Evolutionary conservation across 257 asterid species (phyloP).

Genomic region (Salvia splendens): DNA sequence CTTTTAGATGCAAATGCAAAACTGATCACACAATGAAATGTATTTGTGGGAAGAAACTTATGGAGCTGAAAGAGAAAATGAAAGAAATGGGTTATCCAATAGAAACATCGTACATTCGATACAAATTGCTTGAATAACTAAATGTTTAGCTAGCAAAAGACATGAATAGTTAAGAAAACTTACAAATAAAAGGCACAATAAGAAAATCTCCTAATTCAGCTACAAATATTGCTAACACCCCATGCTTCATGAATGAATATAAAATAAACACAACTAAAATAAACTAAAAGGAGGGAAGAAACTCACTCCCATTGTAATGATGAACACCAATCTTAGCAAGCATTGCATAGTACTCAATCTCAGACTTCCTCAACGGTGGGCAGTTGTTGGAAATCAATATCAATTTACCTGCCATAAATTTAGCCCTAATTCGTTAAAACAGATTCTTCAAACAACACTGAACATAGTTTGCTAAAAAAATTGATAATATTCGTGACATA

Average conservation of each 20-base stretch:
- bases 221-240: neutral
- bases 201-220: neutral
- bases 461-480: neutral
- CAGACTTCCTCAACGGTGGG: slow-evolving; percentile 83
- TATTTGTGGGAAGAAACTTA: no score
- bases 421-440: neutral
- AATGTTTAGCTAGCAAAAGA: neutral
- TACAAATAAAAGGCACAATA: neutral
- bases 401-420: slow-evolving; percentile 55
- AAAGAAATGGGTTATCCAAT: neutral
- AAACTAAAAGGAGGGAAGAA: neutral
- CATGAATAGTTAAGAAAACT: neutral
- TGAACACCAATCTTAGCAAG: slow-evolving; percentile 84
- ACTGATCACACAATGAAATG: neutral
- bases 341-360: slow-evolving; percentile 90
- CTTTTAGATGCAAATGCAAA: no score
- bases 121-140: neutral
- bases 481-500: neutral
- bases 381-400: slow-evolving; percentile 80
- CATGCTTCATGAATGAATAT: neutral
- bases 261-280: neutral
- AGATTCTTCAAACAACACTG: neutral
- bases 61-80: no score
- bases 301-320: slow-evolving; percentile 81
- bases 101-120: neutral